Conservation (phyloP, 2,329 filamentous ascomycete genomes). For the Aspergillus costaricaensis region DNA sequence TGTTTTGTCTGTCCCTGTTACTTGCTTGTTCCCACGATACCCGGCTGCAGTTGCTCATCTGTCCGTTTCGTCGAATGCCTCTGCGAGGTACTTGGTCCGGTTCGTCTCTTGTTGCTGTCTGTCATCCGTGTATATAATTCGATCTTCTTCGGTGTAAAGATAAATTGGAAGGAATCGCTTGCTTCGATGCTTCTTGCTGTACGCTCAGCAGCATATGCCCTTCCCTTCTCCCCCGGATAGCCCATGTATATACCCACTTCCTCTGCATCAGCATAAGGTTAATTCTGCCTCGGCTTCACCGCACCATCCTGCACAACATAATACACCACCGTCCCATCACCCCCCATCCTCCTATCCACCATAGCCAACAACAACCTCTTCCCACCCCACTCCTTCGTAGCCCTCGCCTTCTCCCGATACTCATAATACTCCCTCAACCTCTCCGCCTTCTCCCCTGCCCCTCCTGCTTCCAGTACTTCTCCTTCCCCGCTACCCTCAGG, state of each 20-base stretch:
- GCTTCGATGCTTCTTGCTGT: background rate
- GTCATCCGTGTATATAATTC: constrained; percentile 10
- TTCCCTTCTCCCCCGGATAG: too few species aligned
- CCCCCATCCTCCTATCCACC: constrained; percentile 51
- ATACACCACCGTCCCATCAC: constrained; percentile 65
- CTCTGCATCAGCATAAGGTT: background rate
- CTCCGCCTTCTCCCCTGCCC: constrained; percentile 21
- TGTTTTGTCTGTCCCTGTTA: constrained; percentile 9
- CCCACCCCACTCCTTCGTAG: constrained; percentile 44
- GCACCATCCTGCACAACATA: constrained; percentile 66
- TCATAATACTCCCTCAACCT: constrained; percentile 37
- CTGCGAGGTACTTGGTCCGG: background rate
- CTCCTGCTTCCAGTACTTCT: constrained; percentile 16
- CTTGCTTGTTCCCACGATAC: constrained; percentile 33
- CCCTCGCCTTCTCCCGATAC: constrained; percentile 26
- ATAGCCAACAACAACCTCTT: constrained; percentile 62
- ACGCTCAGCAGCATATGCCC: background rate
- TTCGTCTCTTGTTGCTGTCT: constrained; percentile 5
- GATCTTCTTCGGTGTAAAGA: background rate
- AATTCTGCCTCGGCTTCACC: constrained; percentile 67
- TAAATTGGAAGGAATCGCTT: background rate
- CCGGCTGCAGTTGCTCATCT: constrained; percentile 27
- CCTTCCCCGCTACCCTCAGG: constrained; percentile 24
- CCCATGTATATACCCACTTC: too few species aligned
- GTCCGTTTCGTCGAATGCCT: constrained; percentile 13